Base-by-base conservation (phyloP, 139 green algal species). In the Eudorina sp. region DNA sequence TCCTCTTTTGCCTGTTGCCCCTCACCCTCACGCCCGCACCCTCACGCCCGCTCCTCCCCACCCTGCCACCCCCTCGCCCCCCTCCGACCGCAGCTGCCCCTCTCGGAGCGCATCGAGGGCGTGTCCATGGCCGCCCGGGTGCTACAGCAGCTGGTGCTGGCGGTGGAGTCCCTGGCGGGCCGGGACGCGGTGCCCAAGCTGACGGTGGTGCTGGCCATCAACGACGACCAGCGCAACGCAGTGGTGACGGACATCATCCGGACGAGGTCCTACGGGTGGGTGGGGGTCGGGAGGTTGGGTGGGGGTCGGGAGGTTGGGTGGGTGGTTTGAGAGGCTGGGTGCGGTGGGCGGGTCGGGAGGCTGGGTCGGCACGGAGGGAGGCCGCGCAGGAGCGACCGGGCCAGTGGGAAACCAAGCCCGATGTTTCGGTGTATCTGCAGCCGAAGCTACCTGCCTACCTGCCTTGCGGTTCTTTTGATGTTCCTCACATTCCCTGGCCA, bases 141-240 rank as follows among this genome's bases (percentile, higher is more conserved):
- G 31, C 55, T 93, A 55, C 77, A 81, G 66, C 90, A 93, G 86
- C 86, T 93, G 66, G 72, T 79, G 43, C 75, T 91, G 66, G 43
- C 76, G 19, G 75, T 90, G 34, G 58, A 84, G 64, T 36, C 25
- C 16, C 23, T 86, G 43, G 90, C 83, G 25, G 90, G 90, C 1
- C 40, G 21, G n/a, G 90, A 93, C 1, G 90, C 90, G 21, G 66
- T 85, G 6, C 19, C 41, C 27, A 53, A 51, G 27, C 82, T 93
- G 64, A 55, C 40, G 31, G 82, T 93, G 53, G 34, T 93, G 38
- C 83, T 93, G 75, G 83, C 88, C 48, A 48, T 93, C 31, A 89
- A 90, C 25, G 86, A 90, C 38, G 86, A 89, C 38, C 86, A 93
- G 87, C 75, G 78, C 29, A 89, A 89, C 53, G 86, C 74, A 36